These are phyloP conservation scores for Sextonia rubra DNA, from an alignment of 164 flowering plant species.

Conservation along the genomic window DNA sequence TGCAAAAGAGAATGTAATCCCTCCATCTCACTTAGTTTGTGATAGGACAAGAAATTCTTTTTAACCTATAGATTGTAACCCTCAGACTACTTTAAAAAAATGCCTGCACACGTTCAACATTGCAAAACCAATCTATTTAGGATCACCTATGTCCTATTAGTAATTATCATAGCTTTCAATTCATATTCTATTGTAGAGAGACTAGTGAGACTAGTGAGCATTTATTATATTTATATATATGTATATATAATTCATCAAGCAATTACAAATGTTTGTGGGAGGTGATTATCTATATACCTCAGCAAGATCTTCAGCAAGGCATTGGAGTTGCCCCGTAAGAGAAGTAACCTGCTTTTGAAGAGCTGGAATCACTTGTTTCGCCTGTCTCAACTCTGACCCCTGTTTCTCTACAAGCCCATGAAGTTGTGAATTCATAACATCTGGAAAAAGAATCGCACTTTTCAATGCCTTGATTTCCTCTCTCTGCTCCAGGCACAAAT, in stretches of 20 bases:
- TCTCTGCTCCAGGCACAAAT: conserved; percentile 85
- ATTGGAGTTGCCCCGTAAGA: conserved; percentile 80
- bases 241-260: background rate
- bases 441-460: conserved; percentile 71
- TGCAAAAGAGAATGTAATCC: no score
- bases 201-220: no score
- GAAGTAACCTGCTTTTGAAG: conserved; percentile 85
- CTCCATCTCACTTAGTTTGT: no score
- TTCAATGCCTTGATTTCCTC: conserved; percentile 82
- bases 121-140: no score
- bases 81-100: no score
- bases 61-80: no score
- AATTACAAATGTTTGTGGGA: background rate
- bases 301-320: conserved; percentile 82
- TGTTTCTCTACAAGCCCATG: conserved; percentile 63
- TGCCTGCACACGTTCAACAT: no score
- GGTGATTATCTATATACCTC: conserved; percentile 46
- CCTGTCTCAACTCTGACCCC: conserved; percentile 73
- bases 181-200: no score
- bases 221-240: no score
- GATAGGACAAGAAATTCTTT: no score
- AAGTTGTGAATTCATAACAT: conserved; percentile 62
- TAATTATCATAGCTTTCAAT: no score
- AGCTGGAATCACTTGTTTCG: conserved; percentile 71
- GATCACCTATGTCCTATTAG: no score